phyloP scores from a whole-genome alignment of 2,329 filamentous ascomycete species.

The Alternaria postmessia region DNA sequence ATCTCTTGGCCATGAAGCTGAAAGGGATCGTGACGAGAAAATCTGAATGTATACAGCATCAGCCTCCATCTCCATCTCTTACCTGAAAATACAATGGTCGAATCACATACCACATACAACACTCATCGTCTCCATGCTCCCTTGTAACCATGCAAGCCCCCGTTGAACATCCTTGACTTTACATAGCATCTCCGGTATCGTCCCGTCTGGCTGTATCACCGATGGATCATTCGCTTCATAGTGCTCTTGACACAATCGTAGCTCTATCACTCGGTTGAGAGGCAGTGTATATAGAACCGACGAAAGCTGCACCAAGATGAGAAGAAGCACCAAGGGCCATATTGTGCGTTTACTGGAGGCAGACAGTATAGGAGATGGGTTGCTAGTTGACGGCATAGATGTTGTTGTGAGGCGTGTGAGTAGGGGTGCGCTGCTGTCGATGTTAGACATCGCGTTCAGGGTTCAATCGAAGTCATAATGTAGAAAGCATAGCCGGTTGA shows the following conservation, averaged over 20 bases:
- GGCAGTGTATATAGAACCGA: slow-evolving; percentile 48
- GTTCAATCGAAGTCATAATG: not conserved
- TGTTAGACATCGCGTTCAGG: not conserved
- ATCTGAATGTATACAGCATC: slow-evolving; percentile 24
- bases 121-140: slow-evolving; percentile 51
- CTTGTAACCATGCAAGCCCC: slow-evolving; percentile 62
- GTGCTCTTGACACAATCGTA: slow-evolving; percentile 58
- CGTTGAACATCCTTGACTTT: slow-evolving; percentile 63
- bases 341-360: slow-evolving; percentile 22
- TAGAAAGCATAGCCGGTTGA: not conserved
- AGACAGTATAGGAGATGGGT: slow-evolving; percentile 11
- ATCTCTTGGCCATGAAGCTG: slow-evolving; percentile 44
- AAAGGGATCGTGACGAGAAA: slow-evolving; percentile 48
- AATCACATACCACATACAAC: slow-evolving; percentile 45
- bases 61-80: not conserved
- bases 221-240: slow-evolving; percentile 56
- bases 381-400: slow-evolving; percentile 8
- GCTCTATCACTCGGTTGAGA: slow-evolving; percentile 48
- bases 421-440: slow-evolving; percentile 15
- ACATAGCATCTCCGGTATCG: slow-evolving; percentile 61
- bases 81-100: not conserved
- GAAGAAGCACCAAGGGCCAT: slow-evolving; percentile 41
- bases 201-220: slow-evolving; percentile 46
- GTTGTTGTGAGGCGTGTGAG: slow-evolving; percentile 11
- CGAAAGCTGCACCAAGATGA: slow-evolving; percentile 46